phyloP scores from a whole-genome alignment of 139 green algal species.

The Limnomonas spitsbergensis region DNA sequence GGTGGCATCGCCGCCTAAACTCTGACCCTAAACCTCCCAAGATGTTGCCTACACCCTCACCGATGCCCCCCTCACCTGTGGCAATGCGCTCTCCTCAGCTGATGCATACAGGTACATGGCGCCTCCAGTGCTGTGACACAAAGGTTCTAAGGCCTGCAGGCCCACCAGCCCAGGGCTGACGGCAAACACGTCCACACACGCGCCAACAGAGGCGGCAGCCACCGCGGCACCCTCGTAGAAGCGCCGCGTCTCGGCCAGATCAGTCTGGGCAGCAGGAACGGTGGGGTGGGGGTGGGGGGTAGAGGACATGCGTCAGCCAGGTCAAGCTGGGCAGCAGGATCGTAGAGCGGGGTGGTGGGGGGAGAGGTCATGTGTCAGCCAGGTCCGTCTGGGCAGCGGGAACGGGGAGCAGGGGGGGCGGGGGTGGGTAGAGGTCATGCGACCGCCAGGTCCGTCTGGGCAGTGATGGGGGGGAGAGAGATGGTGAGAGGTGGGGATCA shows the following conservation, averaged over 20 bases:
- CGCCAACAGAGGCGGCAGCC: constrained; percentile 66
- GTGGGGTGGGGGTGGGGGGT: too few relatives aligned
- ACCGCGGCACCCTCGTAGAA: constrained; percentile 76
- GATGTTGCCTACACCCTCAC: too few relatives aligned
- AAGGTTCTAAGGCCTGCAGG: constrained; percentile 49
- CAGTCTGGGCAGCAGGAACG: not conserved
- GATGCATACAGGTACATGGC: constrained; percentile 72
- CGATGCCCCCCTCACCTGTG: too few relatives aligned
- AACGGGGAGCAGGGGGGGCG: too few relatives aligned
- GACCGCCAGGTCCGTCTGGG: too few relatives aligned
- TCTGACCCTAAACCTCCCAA: too few relatives aligned
- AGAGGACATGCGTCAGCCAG: not conserved
- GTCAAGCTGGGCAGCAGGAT: not conserved
- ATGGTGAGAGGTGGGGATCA: too few relatives aligned
- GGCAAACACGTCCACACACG: constrained; percentile 80
- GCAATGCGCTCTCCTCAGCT: constrained; percentile 52
- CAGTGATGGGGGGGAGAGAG: too few relatives aligned
- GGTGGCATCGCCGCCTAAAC: too few relatives aligned
- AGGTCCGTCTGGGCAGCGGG: too few relatives aligned
- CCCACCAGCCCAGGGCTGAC: constrained; percentile 39
- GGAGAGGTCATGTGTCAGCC: too few relatives aligned
- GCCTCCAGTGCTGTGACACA: constrained; percentile 67
- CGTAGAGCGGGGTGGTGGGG: not conserved
- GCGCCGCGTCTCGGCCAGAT: not conserved
- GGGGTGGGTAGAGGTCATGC: too few relatives aligned